Percentiles rank a stretch among this genome's conserved stretches.
Conservation (phyloP, 306 rosid species). For the Myrica gale region DNA sequence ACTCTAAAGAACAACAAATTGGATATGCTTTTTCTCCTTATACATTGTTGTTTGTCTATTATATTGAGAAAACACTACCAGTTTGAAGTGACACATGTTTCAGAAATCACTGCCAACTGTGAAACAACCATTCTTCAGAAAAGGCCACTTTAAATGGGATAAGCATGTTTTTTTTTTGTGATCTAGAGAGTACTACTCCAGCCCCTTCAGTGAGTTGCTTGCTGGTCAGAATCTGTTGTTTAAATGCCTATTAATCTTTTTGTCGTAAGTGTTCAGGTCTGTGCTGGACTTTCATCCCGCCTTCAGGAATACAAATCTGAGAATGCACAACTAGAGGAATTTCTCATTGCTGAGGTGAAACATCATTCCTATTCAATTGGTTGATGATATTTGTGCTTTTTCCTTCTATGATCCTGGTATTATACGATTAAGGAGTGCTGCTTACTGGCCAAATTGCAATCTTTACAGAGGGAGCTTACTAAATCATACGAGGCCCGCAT, state of each 20-base stretch:
- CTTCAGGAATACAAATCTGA: conserved; percentile 97
- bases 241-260: conserved; percentile 31
- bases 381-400: conserved; percentile 12
- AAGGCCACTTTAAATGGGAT: conserved; percentile 12
- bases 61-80: neutral
- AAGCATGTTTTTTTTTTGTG: conserved; percentile 14
- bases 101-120: conserved; percentile 1
- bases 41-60: neutral
- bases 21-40: neutral
- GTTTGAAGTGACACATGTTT: neutral
- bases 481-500: conserved; percentile 86
- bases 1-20: neutral
- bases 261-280: conserved; percentile 56
- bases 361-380: conserved; percentile 22
- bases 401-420: neutral
- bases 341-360: conserved; percentile 86
- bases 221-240: conserved; percentile 20
- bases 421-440: conserved; percentile 3
- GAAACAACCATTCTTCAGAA: conserved; percentile 20
- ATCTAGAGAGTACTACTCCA: conserved; percentile 2
- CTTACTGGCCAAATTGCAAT: conserved; percentile 17
- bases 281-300: conserved; percentile 95
- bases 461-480: conserved; percentile 83
- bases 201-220: conserved; percentile 24
- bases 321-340: conserved; percentile 97